Conservation (phyloP, 1,284 basidiomycete genomes). For the Thelephora terrestris region DNA sequence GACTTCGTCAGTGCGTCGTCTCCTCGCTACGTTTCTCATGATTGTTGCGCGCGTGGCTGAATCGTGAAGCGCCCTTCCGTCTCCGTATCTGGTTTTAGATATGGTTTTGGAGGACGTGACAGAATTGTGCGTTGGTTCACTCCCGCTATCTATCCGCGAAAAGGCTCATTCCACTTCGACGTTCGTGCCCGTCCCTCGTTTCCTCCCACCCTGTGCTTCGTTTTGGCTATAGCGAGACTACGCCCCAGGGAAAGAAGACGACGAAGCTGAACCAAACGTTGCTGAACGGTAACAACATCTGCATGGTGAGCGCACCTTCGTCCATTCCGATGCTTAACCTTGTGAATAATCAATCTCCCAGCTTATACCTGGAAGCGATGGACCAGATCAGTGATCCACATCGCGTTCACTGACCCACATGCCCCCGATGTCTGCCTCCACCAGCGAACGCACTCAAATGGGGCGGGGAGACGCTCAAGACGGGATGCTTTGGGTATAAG, state of each 20-base stretch:
- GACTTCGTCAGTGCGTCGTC: slow-evolving; percentile 94
- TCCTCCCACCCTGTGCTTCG: not conserved
- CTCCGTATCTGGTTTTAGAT: slow-evolving; percentile 40
- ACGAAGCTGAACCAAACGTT: slow-evolving; percentile 86
- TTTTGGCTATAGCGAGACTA: slow-evolving; percentile 59
- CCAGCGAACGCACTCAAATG: too few relatives aligned
- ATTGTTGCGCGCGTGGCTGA: not conserved
- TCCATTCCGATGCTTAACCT: not conserved
- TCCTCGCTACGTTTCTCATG: not conserved
- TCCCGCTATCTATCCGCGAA: not conserved
- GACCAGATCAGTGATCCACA: slow-evolving; percentile 32
- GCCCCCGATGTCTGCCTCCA: too few relatives aligned
- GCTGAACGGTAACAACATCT: slow-evolving; percentile 96
- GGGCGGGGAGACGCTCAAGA: slow-evolving; percentile 22
- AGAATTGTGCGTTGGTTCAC: slow-evolving; percentile 68
- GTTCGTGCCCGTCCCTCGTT: too few relatives aligned
- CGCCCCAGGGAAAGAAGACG: slow-evolving; percentile 73
- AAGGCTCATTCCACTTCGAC: not conserved
- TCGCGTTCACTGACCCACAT: too few relatives aligned
- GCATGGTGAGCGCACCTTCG: slow-evolving; percentile 60
- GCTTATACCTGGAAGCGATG: slow-evolving; percentile 73
- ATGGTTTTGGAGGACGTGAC: slow-evolving; percentile 98
- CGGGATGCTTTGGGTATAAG: not conserved
- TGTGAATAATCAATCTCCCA: slow-evolving; percentile 18
- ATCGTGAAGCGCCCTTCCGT: not conserved